Conservation (phyloP, 345 rosid genomes). For the Abelmoschus esculentus region DNA sequence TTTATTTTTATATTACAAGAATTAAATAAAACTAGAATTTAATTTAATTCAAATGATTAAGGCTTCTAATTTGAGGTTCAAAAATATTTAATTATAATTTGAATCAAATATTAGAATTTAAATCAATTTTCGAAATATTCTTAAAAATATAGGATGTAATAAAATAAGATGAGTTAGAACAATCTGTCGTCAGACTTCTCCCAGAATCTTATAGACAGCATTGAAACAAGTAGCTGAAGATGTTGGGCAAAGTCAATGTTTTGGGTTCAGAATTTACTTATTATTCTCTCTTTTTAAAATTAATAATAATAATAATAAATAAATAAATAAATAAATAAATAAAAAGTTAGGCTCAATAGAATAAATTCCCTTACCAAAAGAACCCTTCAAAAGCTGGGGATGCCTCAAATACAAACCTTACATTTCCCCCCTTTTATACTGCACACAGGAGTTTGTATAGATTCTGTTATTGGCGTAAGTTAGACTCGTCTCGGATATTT, state of each 20-base stretch:
- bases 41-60: too few species aligned
- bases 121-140: too few species aligned
- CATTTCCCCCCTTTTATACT: conserved; percentile 7
- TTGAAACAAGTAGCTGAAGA: neutral
- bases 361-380: conserved; percentile 21
- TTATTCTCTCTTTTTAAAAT: neutral
- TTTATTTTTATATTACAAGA: too few species aligned
- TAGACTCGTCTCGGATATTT: too few species aligned
- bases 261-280: neutral
- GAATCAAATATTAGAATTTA: too few species aligned
- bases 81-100: too few species aligned
- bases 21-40: too few species aligned
- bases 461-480: neutral
- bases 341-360: conserved; percentile 10
- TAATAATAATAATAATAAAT: neutral
- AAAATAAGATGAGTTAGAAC: too few species aligned
- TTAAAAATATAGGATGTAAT: too few species aligned
- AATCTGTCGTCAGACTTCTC: neutral
- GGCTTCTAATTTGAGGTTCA: too few species aligned
- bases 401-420: conserved; percentile 28
- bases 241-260: neutral
- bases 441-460: neutral
- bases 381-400: conserved; percentile 23
- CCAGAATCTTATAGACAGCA: neutral
- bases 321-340: neutral